These are phyloP conservation scores for Zychaea mexicana DNA, from an alignment of 371 early-diverging fungal species.

Conservation along the genomic window DNA sequence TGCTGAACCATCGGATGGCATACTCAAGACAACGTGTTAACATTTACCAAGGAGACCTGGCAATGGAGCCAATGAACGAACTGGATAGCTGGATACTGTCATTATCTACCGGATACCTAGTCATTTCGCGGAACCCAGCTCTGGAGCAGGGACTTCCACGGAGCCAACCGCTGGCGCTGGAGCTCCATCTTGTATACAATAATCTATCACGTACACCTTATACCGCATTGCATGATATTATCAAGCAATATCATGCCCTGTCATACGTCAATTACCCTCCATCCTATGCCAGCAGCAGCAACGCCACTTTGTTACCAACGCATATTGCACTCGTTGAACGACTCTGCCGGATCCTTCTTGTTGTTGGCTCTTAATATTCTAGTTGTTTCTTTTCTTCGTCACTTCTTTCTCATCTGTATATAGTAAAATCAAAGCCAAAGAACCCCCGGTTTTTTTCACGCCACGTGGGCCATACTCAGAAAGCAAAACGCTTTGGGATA, in stretches of 20 bases:
- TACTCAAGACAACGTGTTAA: slow-evolving; percentile 49
- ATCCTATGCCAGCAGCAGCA: slow-evolving; percentile 42
- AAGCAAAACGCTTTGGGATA: no score
- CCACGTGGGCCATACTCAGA: no score
- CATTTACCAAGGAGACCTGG: slow-evolving; percentile 26
- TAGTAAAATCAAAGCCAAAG: no score
- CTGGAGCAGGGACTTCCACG: neutral
- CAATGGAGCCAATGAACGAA: slow-evolving; percentile 23
- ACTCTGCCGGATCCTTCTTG: slow-evolving; percentile 42
- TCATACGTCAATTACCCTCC: slow-evolving; percentile 57
- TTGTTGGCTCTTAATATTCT: slow-evolving; percentile 8
- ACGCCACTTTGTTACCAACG: slow-evolving; percentile 32
- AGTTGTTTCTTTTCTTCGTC: slow-evolving; percentile 5
- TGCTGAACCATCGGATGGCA: slow-evolving; percentile 60
- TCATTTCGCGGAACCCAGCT: slow-evolving; percentile 14
- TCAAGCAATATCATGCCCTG: slow-evolving; percentile 60
- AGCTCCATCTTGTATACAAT: slow-evolving; percentile 47
- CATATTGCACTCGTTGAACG: slow-evolving; percentile 55
- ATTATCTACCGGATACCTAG: slow-evolving; percentile 58
- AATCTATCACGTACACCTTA: slow-evolving; percentile 41
- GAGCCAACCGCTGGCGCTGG: slow-evolving; percentile 40
- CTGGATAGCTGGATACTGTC: slow-evolving; percentile 54
- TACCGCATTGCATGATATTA: slow-evolving; percentile 48
- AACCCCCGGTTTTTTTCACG: neutral
- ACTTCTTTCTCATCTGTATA: neutral